Base-by-base conservation (phyloP, 768 basidiomycete species). In the Amanita thiersii region DNA sequence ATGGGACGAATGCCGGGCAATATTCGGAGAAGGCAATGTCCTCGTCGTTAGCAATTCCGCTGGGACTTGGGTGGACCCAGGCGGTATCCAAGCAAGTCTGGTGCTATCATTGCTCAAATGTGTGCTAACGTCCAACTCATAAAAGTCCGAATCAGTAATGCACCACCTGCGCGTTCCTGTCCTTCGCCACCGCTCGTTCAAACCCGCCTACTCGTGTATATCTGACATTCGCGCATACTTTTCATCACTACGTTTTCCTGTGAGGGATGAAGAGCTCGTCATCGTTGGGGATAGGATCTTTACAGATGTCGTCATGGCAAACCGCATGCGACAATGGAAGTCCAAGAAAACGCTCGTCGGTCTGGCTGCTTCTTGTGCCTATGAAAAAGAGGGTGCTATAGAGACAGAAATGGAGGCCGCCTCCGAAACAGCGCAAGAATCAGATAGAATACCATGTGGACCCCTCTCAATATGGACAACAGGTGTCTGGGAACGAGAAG, bases 11-110 rank as follows among this genome's bases (percentile, higher is more conserved):
- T 85, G 90, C 39, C 64, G 77, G 32, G 59, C 70, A 31, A 70
- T 74, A 0, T 97, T 98, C 51, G 87, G 86, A 0, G 69, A 78
- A 18, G 72, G 71, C 0, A 84, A 89, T 46, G 75, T 99, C 4
- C 65, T 99, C 47, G 77, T 98, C 34, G 93, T 98, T 24, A 90
- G 87, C 59, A 99, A 99, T 56, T 92, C 93, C 14, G 90, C 90
- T 0, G 93, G 94, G 1, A 86, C 88, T 18, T 72, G 66, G 43
- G 70, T 79, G 43, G 88, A 89, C 48, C 66, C 81, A 0, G 85
- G 81, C 14, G 78, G 78, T 10, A 73, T 97, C 33, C 86, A 92
- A 61, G 93, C 89, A 49, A 51, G n/a, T n/a, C n/a, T n/a, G n/a
- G n/a, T n/a, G 73, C 67, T 37, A 30, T 17, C 28, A 46, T 15